Base-by-base conservation (phyloP, 495 filamentous ascomycete genomes). In the Wilcoxina mikolae region DNA sequence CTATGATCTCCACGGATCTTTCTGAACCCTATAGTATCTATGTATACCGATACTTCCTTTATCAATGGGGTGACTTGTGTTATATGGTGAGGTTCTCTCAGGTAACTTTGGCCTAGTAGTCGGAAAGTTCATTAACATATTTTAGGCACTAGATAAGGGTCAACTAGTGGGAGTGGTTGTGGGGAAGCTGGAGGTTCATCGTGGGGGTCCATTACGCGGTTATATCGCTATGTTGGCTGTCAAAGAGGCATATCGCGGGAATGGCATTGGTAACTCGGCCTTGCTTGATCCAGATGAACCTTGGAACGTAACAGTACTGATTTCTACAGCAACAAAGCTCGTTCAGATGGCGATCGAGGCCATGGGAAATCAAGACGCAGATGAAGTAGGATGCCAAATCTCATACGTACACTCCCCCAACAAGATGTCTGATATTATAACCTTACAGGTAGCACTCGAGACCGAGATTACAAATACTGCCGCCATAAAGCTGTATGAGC, bases 21-120 rank as follows among this genome's bases (percentile, higher is more conserved):
- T 95, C 90, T 55, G 93, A 99, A 66, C 93, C 93, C 1, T 99
- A 99, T 70, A 96, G 91, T 71, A 95, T 99, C 66, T 99, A 96
- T 70, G 93, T 99, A 47, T 99, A 96, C 71, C 79, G 93, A 25
- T 99, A 96, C 72, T 99, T 99, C 65, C 74, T 99, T 17, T 95
- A 91, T 67, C 86, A 95, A 79, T 99, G 93, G 93, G 86, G 85
- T 18, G 82, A 96, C 60, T 73, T 99, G 20, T 96, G 93, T 64
- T 96, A 85, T 67, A 85, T 98, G 76, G 85, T 86, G 70, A 56
- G 65, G 52, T 18, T 45, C 1, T 2, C 4, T 28, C 24, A 28
- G 2, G 22, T 33, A 1, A 15, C n/a, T n/a, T 46, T 2, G 11
- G 15, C 24, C 23, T 20, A 7, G 9, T 20, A 7, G 1, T 20